These are phyloP conservation scores for Inga laurina DNA, from an alignment of 306 rosid genomes.

Conservation along the genomic window DNA sequence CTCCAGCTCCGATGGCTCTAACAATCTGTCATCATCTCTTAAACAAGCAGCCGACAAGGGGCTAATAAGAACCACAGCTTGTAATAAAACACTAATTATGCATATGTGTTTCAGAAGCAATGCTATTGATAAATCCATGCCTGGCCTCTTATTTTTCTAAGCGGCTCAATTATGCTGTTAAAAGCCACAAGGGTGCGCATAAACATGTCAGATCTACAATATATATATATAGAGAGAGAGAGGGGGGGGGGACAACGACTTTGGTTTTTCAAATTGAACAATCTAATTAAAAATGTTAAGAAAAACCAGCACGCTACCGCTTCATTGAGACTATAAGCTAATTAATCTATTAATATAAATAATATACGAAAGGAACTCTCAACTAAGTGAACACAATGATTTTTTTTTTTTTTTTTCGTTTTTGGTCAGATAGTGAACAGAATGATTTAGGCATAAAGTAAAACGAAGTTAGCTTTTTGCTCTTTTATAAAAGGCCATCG, in stretches of 20 bases:
- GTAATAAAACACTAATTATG: not conserved
- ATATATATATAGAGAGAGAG: not conserved
- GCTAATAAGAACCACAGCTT: not conserved
- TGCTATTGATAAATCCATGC: slow-evolving; percentile 27
- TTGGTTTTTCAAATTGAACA: not conserved
- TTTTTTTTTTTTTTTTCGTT: no score
- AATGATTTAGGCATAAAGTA: no score
- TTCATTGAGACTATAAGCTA: not conserved
- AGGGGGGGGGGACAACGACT: not conserved
- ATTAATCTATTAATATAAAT: not conserved
- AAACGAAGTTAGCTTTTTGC: not conserved
- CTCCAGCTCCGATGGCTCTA: slow-evolving; percentile 40
- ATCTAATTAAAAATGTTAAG: not conserved
- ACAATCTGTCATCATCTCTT: slow-evolving; percentile 15
- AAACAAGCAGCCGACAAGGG: not conserved
- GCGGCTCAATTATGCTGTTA: slow-evolving; percentile 1
- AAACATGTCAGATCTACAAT: not conserved
- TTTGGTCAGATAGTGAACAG: no score
- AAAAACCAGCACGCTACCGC: not conserved
- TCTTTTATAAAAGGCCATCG: not conserved
- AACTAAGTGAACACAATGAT: not conserved
- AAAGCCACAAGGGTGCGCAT: not conserved
- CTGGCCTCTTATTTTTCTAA: not conserved
- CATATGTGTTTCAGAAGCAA: slow-evolving; percentile 18
- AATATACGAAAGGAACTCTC: not conserved